These are phyloP conservation scores for Platanus orientalis DNA, from an alignment of 164 flowering plant species.

Conservation along the genomic window DNA sequence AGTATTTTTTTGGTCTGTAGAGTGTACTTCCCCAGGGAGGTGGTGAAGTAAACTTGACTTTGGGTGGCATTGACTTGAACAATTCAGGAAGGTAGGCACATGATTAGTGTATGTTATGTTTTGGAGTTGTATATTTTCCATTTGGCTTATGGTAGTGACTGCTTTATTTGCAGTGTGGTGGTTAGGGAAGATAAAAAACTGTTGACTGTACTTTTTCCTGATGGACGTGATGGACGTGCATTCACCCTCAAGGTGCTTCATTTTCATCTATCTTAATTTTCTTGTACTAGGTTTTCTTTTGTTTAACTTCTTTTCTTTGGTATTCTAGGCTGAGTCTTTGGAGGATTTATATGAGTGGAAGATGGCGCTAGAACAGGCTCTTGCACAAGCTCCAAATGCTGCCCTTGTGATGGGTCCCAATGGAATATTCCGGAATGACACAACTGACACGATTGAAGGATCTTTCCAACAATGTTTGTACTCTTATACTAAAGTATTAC, in stretches of 20 bases:
- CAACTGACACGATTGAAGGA: slow-evolving; percentile 67
- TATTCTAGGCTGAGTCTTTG: slow-evolving; percentile 82
- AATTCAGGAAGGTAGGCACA: slow-evolving; percentile 88
- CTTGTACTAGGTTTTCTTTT: neutral
- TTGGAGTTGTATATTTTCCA: neutral
- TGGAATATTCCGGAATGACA: slow-evolving; percentile 88
- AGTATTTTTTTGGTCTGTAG: slow-evolving; percentile 31
- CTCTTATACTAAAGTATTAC: neutral
- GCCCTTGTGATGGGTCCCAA: slow-evolving; percentile 96
- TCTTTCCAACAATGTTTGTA: slow-evolving; percentile 87
- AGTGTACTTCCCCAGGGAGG: slow-evolving; percentile 92
- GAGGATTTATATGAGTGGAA: slow-evolving; percentile 98
- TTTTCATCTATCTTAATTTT: neutral
- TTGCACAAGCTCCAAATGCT: slow-evolving; percentile 98
- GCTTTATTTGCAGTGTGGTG: slow-evolving; percentile 67
- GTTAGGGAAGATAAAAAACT: slow-evolving; percentile 94
- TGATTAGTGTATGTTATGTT: neutral
- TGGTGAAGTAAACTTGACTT: slow-evolving; percentile 94
- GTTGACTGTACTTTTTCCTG: slow-evolving; percentile 94
- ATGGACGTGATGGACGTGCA: slow-evolving; percentile 98
- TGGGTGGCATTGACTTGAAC: slow-evolving; percentile 98
- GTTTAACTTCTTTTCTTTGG: neutral
- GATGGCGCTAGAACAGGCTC: slow-evolving; percentile 90
- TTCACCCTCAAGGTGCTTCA: slow-evolving; percentile 89
- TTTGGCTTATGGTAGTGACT: slow-evolving; percentile 8